Conservation (phyloP, 2,329 filamentous ascomycete genomes). For the Botrytis tulipae region DNA sequence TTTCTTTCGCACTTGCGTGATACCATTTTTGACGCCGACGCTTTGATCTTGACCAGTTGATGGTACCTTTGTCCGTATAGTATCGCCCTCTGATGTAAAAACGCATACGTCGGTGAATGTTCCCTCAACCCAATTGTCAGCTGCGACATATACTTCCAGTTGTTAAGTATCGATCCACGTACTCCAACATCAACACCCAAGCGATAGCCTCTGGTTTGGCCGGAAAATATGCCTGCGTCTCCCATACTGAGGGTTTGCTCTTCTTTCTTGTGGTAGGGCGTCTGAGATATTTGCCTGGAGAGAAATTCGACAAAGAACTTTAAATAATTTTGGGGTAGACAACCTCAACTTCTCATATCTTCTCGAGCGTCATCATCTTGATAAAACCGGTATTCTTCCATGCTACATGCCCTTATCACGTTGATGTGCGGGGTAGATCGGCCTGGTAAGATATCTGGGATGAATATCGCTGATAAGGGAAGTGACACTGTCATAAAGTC, state of each 20-base stretch:
- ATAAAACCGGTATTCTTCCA: background rate
- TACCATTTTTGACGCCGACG: constrained; percentile 13
- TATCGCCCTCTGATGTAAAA: constrained; percentile 8
- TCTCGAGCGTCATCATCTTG: background rate
- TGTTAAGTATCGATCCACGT: background rate
- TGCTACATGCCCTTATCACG: background rate
- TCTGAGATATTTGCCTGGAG: background rate
- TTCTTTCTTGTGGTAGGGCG: background rate
- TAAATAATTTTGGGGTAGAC: background rate
- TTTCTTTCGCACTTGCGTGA: background rate
- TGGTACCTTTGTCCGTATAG: constrained; percentile 2
- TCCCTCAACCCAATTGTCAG: background rate
- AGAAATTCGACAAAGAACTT: background rate
- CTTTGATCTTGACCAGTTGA: constrained; percentile 13
- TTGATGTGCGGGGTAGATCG: background rate
- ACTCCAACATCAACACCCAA: constrained; percentile 16
- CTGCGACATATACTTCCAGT: background rate
- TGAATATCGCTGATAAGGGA: background rate
- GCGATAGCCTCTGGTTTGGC: background rate
- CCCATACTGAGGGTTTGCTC: background rate
- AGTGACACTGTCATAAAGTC: background rate
- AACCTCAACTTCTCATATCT: background rate
- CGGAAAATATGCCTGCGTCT: background rate
- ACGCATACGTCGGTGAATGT: constrained; percentile 16
- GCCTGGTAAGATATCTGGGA: background rate